Base-by-base conservation (phyloP, 2,329 filamentous ascomycete genomes). In the Catunica adiposa region DNA sequence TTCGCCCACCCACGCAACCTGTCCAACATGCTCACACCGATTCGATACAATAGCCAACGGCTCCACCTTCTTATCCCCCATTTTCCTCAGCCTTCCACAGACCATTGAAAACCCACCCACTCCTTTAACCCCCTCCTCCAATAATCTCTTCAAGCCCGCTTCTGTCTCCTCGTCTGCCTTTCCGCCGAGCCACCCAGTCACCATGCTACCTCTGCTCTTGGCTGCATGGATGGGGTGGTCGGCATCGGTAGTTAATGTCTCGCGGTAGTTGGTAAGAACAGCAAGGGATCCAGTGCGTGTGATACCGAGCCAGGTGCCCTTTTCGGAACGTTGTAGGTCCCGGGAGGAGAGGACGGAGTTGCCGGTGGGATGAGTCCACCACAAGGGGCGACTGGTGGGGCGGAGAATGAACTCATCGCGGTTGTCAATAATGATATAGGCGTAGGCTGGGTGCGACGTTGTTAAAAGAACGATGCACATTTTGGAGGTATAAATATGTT, bases 391-490 rank as follows among this genome's bases (percentile, higher is more conserved):
- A 54, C 76, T 80, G 1, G 80, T 83, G 3, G 80, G 80, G 26
- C 80, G 73, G 14, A 82, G 71, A 60, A 83, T 78, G 68, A 77
- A 83, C 65, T 83, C 84, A 70, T 90, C 86, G 62, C 86, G 78
- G 66, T 90, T 90, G 69, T 89, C 80, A 64, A 89, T 72, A 59
- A 86, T 70, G 62, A 90, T 84, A 59, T 89, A 73, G 25, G 83
- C 76, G 68, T 89, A 89, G 61, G 77, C 72, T 8, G 86, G 85
- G 64, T 89, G 85, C 48, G 82, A 76, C 17, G 84, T 89, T 25
- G 84, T 86, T 58, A 87, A 71, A 48, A 89, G 72, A 51, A 80
- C 82, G 69, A 89, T 89, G 66, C 86, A 89, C 85, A 89, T 89
- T 14, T 23, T 60, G 31, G 14, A 47, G 25, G 23, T 3, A 20